Conservation (phyloP, 2,329 filamentous ascomycete genomes). For the Trichoderma sp. region DNA sequence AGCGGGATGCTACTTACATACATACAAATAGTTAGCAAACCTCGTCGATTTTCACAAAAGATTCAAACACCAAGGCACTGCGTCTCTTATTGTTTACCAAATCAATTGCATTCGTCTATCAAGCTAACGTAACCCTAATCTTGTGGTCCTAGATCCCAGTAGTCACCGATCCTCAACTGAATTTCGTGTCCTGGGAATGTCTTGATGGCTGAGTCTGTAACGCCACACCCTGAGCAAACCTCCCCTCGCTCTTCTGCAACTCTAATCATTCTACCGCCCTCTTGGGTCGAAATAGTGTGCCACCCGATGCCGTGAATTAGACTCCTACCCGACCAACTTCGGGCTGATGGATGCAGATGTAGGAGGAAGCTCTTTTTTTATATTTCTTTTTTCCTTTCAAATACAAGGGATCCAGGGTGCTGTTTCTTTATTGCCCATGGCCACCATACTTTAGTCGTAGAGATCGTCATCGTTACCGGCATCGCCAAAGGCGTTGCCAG, state of each 20-base stretch:
- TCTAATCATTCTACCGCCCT: constrained; percentile 37
- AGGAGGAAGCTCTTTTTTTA: constrained; percentile 33
- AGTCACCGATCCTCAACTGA: background rate
- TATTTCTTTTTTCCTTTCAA: constrained; percentile 32
- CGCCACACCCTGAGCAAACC: constrained; percentile 14
- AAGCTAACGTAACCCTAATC: constrained; percentile 20
- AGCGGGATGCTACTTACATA: background rate
- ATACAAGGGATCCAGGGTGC: constrained; percentile 42
- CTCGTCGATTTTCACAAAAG: background rate
- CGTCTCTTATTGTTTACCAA: background rate
- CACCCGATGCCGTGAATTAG: constrained; percentile 28
- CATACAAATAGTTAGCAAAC: background rate
- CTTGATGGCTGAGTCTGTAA: constrained; percentile 17
- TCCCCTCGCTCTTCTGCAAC: background rate
- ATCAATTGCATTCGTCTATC: constrained; percentile 23
- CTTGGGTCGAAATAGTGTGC: constrained; percentile 32
- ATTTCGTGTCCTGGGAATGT: constrained; percentile 9
- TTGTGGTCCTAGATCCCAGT: background rate
- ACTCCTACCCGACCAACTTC: constrained; percentile 22
- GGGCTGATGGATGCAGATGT: constrained; percentile 33
- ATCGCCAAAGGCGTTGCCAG: constrained; percentile 70
- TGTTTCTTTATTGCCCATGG: background rate
- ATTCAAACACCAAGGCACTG: background rate
- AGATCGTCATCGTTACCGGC: constrained; percentile 94
- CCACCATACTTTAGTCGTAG: constrained; percentile 72